Percentiles rank a stretch among this genome's conserved stretches.
Conservation (phyloP, 441 rosid genomes). For the Erysimum cheiri region DNA sequence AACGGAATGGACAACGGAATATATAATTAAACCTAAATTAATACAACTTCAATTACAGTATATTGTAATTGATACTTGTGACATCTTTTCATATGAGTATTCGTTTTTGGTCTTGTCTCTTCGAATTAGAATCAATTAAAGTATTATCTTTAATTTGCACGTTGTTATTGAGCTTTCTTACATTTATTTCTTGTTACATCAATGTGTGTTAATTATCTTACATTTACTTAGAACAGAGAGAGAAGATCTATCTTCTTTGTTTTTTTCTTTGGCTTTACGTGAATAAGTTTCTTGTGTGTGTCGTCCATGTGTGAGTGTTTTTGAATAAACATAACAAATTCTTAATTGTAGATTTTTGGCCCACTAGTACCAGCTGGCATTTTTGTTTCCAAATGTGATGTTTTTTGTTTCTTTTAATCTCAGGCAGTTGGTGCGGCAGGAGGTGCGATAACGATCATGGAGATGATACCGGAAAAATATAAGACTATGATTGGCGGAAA, state of each 20-base stretch:
- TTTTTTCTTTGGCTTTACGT: background rate
- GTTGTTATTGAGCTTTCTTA: background rate
- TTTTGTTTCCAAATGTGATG: background rate
- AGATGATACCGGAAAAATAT: conserved; percentile 68
- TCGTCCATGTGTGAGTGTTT: conserved; percentile 21
- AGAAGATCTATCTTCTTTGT: too few relatives aligned
- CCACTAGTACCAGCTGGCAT: conserved; percentile 18
- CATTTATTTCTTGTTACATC: background rate
- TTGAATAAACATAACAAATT: background rate
- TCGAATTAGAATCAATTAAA: background rate
- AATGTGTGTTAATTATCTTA: background rate
- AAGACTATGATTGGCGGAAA: conserved; percentile 64
- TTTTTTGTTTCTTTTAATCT: background rate
- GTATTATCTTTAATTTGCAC: background rate
- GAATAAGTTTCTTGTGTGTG: background rate
- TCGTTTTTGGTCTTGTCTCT: conserved; percentile 24
- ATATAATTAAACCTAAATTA: background rate
- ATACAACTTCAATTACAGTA: background rate
- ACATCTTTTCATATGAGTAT: conserved; percentile 20
- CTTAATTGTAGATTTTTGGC: background rate
- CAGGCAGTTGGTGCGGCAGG: conserved; percentile 89
- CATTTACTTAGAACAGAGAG: too few relatives aligned
- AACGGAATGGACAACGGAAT: background rate
- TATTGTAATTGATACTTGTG: background rate
- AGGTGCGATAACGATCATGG: conserved; percentile 73